A percentile compares a stretch with the other conserved stretches of the same genome.
Conservation (phyloP, 139 green algal genomes). For the Gonium pectorale region DNA sequence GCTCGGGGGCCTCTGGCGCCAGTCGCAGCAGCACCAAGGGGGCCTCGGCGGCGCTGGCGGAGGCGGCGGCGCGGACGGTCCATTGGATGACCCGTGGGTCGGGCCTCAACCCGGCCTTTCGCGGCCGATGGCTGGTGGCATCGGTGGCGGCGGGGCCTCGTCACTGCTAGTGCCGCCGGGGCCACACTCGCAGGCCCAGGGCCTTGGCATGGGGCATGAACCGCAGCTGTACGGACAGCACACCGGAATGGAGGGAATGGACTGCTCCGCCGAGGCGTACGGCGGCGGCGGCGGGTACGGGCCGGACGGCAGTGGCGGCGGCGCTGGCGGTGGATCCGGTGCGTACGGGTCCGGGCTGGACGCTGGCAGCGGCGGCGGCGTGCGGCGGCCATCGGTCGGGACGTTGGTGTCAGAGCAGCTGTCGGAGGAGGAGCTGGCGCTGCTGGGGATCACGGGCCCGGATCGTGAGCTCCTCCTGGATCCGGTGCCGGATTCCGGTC, state of each 20-base stretch:
- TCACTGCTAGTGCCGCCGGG: not conserved
- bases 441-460: slow-evolving; percentile 31
- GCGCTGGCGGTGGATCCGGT: not conserved
- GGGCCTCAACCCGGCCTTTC: not conserved
- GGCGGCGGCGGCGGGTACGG: not conserved
- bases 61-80: not conserved
- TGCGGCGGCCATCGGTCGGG: not conserved
- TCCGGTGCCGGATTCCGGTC: not conserved
- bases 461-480: slow-evolving; percentile 38
- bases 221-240: not conserved
- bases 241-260: not conserved
- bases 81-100: not conserved
- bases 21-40: no score
- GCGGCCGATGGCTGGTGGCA: no score
- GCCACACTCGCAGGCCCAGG: not conserved
- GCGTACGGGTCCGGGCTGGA: not conserved
- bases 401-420: not conserved
- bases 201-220: not conserved
- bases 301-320: not conserved
- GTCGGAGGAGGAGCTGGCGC: slow-evolving; percentile 36
- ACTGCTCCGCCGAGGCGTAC: not conserved
- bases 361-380: not conserved
- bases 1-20: no score
- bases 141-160: no score
- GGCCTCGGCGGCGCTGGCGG: no score